Evolutionary conservation across 305 asterid genomes (phyloP), one percentile per base, ranked within the genome.

Genomic region (Striga hermonthica): DNA sequence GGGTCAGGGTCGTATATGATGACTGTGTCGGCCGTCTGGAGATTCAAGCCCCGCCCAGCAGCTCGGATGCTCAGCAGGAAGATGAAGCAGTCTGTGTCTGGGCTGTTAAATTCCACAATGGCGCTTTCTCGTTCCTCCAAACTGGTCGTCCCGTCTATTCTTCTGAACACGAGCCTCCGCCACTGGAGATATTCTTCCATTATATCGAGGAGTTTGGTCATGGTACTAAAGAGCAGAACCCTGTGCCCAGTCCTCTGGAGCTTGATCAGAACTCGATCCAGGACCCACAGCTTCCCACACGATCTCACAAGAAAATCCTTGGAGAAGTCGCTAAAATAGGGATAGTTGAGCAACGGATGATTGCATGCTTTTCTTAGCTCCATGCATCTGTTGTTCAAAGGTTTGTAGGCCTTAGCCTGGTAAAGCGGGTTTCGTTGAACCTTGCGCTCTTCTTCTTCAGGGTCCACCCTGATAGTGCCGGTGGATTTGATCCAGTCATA

Each of bases 1-100:
- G 99, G 99, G 72, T 94, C 99, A 53, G 99, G 99, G 81, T 94
- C 99, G 72, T 94, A 94, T 75, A 94, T 94, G 78, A 94, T 81
- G 72, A 94, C 99, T 4, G 99, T 94, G 72, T 94, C 99, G 57
- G 99, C 99, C 69, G 99, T 60, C 78, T 94, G 99, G 64, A 94
- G 96, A 80, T 94, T 94, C 64, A 94, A 80, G 67, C 99, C 99
- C 40, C 99, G 86, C 14, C 99, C 99, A 77, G 99, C 99, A 58
- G 99, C 99, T 67, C 99, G 97, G 61, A 94, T 94, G 82, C 99
- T 94, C 38, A 94, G 96, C 88, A 94, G 79, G 84, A 94, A 94
- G 74, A 94, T 91, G 67, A 94, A 94, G 77, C 98, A 89, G 78
- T 94, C 96, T 13, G 98, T 84, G 70, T 78, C 75, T 4, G 99